These are phyloP conservation scores for Calvatia gigantea DNA, from an alignment of 768 basidiomycete species.

Conservation along the genomic window DNA sequence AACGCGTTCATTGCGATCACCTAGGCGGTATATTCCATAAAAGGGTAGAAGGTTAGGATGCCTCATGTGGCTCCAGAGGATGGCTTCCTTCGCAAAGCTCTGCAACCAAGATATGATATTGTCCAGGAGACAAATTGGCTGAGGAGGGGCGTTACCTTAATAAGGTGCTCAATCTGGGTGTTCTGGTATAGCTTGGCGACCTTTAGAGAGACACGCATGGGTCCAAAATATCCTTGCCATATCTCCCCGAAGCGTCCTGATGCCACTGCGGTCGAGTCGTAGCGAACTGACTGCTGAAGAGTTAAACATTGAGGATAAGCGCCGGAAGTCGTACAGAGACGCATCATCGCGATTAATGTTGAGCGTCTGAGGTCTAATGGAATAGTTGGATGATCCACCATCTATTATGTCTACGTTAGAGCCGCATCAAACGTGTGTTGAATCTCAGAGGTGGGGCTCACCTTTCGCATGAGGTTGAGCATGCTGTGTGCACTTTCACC, in stretches of 20 bases:
- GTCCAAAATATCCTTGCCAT: constrained; percentile 20
- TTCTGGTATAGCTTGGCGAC: constrained; percentile 21
- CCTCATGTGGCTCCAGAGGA: constrained; percentile 27
- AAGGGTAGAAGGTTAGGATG: constrained; percentile 35
- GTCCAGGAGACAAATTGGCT: no score
- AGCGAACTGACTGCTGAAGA: constrained; percentile 15
- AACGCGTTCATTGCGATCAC: constrained; percentile 23
- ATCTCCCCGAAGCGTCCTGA: constrained; percentile 28
- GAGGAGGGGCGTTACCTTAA: constrained; percentile 23
- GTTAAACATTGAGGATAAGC: constrained; percentile 25
- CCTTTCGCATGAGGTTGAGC: not conserved
- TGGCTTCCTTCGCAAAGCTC: constrained; percentile 19
- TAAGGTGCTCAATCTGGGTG: constrained; percentile 15
- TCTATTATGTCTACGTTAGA: not conserved
- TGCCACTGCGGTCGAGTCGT: constrained; percentile 14
- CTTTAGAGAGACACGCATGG: constrained; percentile 21
- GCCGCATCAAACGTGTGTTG: not conserved
- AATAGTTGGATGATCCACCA: not conserved
- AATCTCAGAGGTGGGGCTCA: not conserved
- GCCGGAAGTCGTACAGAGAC: constrained; percentile 22
- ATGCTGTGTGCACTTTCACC: not conserved
- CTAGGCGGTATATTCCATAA: constrained; percentile 27
- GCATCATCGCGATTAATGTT: not conserved
- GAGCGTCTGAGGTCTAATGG: not conserved
- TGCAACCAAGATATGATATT: not conserved